These are phyloP conservation scores for Teratosphaeria gauchensis DNA, from an alignment of 2,329 filamentous ascomycete genomes.

Conservation along the genomic window DNA sequence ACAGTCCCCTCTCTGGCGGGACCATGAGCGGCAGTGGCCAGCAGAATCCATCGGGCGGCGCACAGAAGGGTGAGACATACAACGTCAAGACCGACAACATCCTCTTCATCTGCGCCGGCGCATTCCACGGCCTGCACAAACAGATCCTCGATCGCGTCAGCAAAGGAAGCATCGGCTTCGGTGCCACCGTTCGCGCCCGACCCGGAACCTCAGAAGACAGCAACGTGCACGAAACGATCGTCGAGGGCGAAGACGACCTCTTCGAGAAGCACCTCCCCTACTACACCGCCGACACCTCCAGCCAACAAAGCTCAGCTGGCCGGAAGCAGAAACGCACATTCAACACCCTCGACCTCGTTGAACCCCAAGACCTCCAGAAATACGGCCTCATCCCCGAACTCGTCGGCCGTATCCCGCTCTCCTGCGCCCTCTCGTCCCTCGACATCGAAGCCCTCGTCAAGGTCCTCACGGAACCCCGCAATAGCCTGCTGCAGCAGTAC, in stretches of 20 bases:
- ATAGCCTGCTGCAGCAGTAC: conserved; percentile 81
- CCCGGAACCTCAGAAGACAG: conserved; percentile 20
- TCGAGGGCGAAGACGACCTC: conserved; percentile 46
- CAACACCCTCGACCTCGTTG: conserved; percentile 55
- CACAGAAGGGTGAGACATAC: conserved; percentile 48
- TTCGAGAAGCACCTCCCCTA: conserved; percentile 40
- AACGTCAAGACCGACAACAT: conserved; percentile 92
- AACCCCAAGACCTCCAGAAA: conserved; percentile 65
- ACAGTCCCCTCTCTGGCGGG: conserved; percentile 28
- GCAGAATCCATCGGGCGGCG: conserved; percentile 10
- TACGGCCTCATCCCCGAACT: conserved; percentile 78
- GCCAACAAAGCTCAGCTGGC: not conserved
- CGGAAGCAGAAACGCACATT: conserved; percentile 49
- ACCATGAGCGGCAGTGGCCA: conserved; percentile 12
- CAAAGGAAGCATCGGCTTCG: conserved; percentile 81
- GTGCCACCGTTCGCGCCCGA: conserved; percentile 60
- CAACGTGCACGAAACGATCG: conserved; percentile 49
- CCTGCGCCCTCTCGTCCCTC: conserved; percentile 73
- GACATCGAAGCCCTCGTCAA: conserved; percentile 60
- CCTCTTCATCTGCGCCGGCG: conserved; percentile 91
- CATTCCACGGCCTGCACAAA: conserved; percentile 88
- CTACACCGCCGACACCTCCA: conserved; percentile 28
- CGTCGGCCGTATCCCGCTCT: conserved; percentile 89
- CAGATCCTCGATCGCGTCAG: conserved; percentile 78
- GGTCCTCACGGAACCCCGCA: conserved; percentile 85